Base-by-base conservation (phyloP, 129 eudicot genomes). In the Gnaphalium uliginosum region DNA sequence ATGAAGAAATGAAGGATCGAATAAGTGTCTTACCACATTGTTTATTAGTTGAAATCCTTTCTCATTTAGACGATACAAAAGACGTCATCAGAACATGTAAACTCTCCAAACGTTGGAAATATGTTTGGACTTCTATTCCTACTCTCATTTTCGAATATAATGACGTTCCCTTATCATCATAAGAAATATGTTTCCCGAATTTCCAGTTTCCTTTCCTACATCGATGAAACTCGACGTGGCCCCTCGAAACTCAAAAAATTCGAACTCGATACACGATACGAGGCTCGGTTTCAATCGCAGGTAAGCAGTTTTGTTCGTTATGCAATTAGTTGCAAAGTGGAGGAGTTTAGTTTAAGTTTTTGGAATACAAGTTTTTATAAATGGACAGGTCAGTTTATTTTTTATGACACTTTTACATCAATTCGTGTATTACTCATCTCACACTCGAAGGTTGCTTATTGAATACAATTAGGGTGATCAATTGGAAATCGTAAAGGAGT, bases 21-120 rank as follows among this genome's bases (percentile, higher is more conserved):
- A 43, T 69, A 17, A 59, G 81, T 22, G 32, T 17, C 4, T 78
- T 70, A 63, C 76, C 82, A 8, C 57, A 70, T 61, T 29, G 71
- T 75, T 46, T 78, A 33, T 26, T 78, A 18, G 0, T 22, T 23
- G 76, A 78, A 78, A 71, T 70, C 82, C 41, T 78, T 1, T 61
- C 82, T 70, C 77, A 57, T 29, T 70, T 78, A 78, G 69, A 50
- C 9, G 17, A 26, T 3, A 78, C 76, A 70, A 70, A 50, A 78
- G 37, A 11, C 17, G 57, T 65, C 72, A 78, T 78, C 58, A 61
- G 22, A 78, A 78, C 77, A 61, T 21, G 77, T 11, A 46, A 39
- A 21, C 72, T 78, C 23, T 70, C 71, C 56, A 78, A 70, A 30
- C 66, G 71, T 15, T 70, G 71, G 71, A 50, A 70, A 50, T 25